Evolutionary conservation across 163 green algal species (phyloP), one percentile per base, ranked within the genome.

Genomic region (Prototheca wickerhamii): DNA sequence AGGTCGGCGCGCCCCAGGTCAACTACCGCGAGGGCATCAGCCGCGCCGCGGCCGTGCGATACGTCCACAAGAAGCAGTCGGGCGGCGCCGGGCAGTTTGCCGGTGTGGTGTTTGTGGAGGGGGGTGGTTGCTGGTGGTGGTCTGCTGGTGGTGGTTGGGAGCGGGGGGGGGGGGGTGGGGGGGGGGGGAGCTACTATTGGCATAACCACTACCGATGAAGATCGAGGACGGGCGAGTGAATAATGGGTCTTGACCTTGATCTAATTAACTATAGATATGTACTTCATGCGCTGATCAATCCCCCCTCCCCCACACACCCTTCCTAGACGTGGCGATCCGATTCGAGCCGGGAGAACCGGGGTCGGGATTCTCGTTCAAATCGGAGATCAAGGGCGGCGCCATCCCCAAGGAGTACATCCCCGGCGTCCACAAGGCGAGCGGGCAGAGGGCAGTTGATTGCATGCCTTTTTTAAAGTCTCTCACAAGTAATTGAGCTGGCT

Each of bases 391-490:
- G 88, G 93, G 93, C 56, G 83, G 85, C 40, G 76, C 84, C 8
- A 86, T 98, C 61, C 92, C 92, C 64, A 97, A 96, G 88, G 93
- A 99, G 85, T 99, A 96, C 86, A 94, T 99, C 68, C 93, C 93
- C 40, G 93, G 93, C 83, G 91, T 98, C 25, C 52, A 84, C 51
- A 89, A 92, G 78, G 76, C 74, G 30, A 46, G 44, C 5, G 65
- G 57, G 58, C n/a, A 44, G 58, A 55, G 65, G 57, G 58, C n/a
- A 44, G 58, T 46, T 49, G 4, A 12, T 53, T 46, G n/a, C n/a
- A n/a, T 43, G 26, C 18, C 15, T 21, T 60, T 67, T 51, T 31
- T 43, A 44, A 56, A 34, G 10, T 37, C 32, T 44, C 31, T 33
- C 1, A 0, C 7, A 29, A 6, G 17, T 25, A 31, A 42, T 40